Percentiles rank a stretch among this genome's conserved stretches.
These are phyloP conservation scores for Aspergillus ochraceus DNA, from an alignment of 2,329 filamentous ascomycete genomes.

Conservation along the genomic window DNA sequence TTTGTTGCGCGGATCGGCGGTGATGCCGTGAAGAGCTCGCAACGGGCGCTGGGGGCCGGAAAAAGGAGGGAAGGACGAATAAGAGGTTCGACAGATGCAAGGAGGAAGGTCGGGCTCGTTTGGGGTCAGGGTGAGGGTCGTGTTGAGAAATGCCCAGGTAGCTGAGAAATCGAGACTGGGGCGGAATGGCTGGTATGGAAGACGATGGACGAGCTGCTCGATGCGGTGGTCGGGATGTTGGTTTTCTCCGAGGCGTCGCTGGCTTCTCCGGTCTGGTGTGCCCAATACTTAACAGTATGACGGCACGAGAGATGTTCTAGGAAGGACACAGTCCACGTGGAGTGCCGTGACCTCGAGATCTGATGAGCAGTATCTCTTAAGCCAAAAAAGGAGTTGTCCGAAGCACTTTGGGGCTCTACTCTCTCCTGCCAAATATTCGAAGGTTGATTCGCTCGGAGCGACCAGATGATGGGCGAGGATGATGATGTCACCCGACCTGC, in stretches of 20 bases:
- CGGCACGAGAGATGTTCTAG: no score
- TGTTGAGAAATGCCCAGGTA: not conserved
- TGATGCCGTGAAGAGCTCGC: not conserved
- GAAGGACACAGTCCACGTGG: not conserved
- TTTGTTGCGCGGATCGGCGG: not conserved
- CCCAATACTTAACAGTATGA: no score
- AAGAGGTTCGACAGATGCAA: not conserved
- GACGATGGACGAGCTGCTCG: conserved; percentile 10
- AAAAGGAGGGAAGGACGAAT: not conserved
- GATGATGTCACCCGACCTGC: conserved; percentile 29
- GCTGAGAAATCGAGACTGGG: not conserved
- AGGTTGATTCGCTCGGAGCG: not conserved
- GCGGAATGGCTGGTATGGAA: not conserved
- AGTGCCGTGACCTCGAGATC: not conserved
- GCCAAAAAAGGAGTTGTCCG: not conserved
- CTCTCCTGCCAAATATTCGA: not conserved
- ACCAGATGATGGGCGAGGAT: conserved; percentile 3
- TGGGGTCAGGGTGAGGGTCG: not conserved
- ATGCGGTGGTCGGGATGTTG: conserved; percentile 18
- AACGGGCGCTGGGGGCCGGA: not conserved
- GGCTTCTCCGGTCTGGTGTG: not conserved
- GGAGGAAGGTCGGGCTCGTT: not conserved
- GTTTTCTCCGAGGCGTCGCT: conserved; percentile 27
- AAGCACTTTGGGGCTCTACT: not conserved
- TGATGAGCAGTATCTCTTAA: not conserved